These are phyloP conservation scores for Hemileccinum impolitum DNA, from an alignment of 768 basidiomycete genomes.

Conservation along the genomic window DNA sequence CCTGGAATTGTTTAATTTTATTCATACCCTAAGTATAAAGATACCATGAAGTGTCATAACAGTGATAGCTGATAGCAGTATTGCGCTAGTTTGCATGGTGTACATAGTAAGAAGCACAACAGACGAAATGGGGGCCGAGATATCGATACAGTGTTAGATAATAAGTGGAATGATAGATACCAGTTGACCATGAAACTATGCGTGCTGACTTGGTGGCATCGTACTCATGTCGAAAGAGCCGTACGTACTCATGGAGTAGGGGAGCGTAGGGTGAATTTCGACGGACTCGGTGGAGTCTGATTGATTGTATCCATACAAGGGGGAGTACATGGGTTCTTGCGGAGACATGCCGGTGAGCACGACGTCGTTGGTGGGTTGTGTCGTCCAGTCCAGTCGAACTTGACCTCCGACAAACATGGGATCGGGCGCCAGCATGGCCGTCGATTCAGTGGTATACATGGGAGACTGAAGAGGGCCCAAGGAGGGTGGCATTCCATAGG, in stretches of 20 bases:
- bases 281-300: slow-evolving; percentile 17
- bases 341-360: slow-evolving; percentile 11
- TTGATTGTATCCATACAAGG: slow-evolving; percentile 19
- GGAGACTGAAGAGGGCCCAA: slow-evolving; percentile 10
- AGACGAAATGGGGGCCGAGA: background rate
- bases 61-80: slow-evolving; percentile 10
- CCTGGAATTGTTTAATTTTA: slow-evolving; percentile 8
- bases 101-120: slow-evolving; percentile 9
- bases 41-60: slow-evolving; percentile 17
- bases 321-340: slow-evolving; percentile 14
- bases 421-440: slow-evolving; percentile 8
- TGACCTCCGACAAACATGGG: slow-evolving; percentile 15
- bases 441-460: slow-evolving; percentile 19
- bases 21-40: slow-evolving; percentile 22
- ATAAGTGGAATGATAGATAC: slow-evolving; percentile 17
- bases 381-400: slow-evolving; percentile 12
- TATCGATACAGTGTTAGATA: slow-evolving; percentile 31
- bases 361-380: slow-evolving; percentile 7
- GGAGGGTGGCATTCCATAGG: slow-evolving; percentile 12
- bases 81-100: slow-evolving; percentile 1
- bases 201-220: slow-evolving; percentile 20
- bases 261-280: slow-evolving; percentile 15
- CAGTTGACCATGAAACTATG: slow-evolving; percentile 7
- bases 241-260: slow-evolving; percentile 18
- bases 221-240: slow-evolving; percentile 27